phyloP scores from a whole-genome alignment of 345 rosid species.

The Ailanthus altissimus region DNA sequence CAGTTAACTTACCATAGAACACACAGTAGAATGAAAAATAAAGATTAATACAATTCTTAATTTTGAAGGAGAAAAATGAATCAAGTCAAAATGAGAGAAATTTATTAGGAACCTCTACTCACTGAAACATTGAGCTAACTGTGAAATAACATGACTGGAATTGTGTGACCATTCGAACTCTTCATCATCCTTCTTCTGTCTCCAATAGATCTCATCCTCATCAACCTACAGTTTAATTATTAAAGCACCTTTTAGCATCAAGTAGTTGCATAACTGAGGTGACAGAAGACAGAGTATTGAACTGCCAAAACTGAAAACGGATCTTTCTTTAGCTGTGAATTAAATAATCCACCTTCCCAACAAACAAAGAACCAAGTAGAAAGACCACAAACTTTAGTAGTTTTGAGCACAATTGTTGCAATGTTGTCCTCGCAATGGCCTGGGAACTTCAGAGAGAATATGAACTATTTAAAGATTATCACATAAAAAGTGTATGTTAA shows the following conservation, averaged over 20 bases:
- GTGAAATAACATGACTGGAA: constrained; percentile 61
- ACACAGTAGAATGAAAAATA: background rate
- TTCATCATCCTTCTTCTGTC: constrained; percentile 62
- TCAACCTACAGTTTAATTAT: constrained; percentile 61
- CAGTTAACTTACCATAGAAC: background rate
- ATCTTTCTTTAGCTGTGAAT: background rate
- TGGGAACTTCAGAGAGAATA: background rate
- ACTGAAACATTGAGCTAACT: constrained; percentile 69
- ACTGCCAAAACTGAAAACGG: constrained; percentile 7
- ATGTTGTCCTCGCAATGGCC: background rate
- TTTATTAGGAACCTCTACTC: constrained; percentile 38
- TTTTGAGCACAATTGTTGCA: background rate
- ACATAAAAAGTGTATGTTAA: background rate
- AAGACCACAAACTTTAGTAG: background rate
- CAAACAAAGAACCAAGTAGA: background rate
- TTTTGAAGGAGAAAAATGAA: background rate
- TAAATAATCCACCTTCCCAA: background rate
- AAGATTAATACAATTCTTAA: background rate
- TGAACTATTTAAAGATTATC: background rate
- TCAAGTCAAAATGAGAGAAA: background rate
- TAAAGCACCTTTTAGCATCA: constrained; percentile 23
- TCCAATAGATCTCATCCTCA: constrained; percentile 86
- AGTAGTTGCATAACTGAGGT: constrained; percentile 10
- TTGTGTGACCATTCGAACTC: constrained; percentile 72
- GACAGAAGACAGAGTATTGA: background rate